Base-by-base conservation (phyloP, 2,329 filamentous ascomycete genomes). In the Ophiostoma quercus region DNA sequence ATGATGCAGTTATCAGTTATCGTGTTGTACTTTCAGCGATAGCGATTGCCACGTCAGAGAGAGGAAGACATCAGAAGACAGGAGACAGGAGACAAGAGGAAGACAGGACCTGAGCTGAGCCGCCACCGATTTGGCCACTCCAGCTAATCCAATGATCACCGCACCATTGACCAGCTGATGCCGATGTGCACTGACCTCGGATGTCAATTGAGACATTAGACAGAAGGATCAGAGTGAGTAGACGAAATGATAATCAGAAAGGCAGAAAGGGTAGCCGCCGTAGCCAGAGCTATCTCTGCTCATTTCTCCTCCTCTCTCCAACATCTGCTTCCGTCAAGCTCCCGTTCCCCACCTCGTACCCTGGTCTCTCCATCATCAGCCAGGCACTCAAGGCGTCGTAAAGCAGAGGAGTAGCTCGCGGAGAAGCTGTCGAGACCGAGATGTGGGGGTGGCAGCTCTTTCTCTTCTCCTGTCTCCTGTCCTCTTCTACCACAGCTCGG, bases 251-350 rank as follows among this genome's bases (percentile, higher is more conserved):
- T 14, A 19, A 43, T 43, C 16, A 7, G n/a, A 22, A 29, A 29
- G 25, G 25, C 25, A 34, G 34, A 34, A 34, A 34, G 34, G 8
- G 51, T 57, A 57, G 51, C 51, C 51, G 51, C 51, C 51, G 9
- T 29, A 57, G 51, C 51, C 51, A 57, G 41, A 47, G 43, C 43
- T n/a, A n/a, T 47, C 43, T 47, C 41, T 14, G 25, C 25, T 29
- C 25, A 29, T 29, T 29, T 29, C 25, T 29, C 25, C 25, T 29
- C 25, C 25, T 29, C 16, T 7, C 43, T 47, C 43, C 43, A 47
- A 47, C 39, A 19, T 22, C 51, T 57, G 51, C 51, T 57, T 57
- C 51, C 51, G 51, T 57, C 51, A 57, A 57, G 51, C 51, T 57
- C 51, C 51, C 51, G 51, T 57, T 57, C 51, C 51, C 51, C 51